Evolutionary conservation across 1,284 basidiomycete genomes (phyloP).

Genomic region (Lignosus rhinocerotis): DNA sequence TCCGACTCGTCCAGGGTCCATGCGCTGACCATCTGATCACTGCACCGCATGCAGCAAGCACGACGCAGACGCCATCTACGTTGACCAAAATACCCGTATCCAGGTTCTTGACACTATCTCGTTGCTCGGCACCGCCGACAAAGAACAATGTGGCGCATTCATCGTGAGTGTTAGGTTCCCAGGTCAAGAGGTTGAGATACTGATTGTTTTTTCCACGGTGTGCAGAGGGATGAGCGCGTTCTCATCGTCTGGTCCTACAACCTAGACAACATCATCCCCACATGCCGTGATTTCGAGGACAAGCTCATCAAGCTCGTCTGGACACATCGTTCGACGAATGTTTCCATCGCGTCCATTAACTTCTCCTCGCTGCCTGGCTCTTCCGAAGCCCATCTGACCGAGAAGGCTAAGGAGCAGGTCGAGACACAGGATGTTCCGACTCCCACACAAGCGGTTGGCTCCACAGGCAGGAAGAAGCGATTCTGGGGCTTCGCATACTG

Average conservation of each 20-base stretch:
- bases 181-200: neutral
- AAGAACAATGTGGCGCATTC: conserved; percentile 85
- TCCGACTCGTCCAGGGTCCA: neutral
- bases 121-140: conserved; percentile 68
- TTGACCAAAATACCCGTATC: conserved; percentile 60
- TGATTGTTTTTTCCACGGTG: neutral
- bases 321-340: conserved; percentile 50
- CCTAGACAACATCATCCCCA: conserved; percentile 67
- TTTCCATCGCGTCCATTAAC: conserved; percentile 39
- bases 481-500: conserved; percentile 41
- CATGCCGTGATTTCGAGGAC: conserved; percentile 68
- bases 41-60: conserved; percentile 41
- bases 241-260: conserved; percentile 79
- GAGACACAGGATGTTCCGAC: conserved; percentile 26
- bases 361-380: conserved; percentile 39
- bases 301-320: conserved; percentile 83
- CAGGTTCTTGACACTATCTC: conserved; percentile 66
- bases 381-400: conserved; percentile 54
- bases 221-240: conserved; percentile 70
- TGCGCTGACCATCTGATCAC: neutral
- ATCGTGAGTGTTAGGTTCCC: conserved; percentile 47
- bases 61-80: conserved; percentile 52
- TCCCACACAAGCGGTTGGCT: conserved; percentile 36
- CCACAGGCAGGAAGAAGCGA: conserved; percentile 16
- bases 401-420: conserved; percentile 34